Evolutionary conservation across 805 yeast genomes (phyloP).

Genomic region (Alloascoidea hylecoeti): DNA sequence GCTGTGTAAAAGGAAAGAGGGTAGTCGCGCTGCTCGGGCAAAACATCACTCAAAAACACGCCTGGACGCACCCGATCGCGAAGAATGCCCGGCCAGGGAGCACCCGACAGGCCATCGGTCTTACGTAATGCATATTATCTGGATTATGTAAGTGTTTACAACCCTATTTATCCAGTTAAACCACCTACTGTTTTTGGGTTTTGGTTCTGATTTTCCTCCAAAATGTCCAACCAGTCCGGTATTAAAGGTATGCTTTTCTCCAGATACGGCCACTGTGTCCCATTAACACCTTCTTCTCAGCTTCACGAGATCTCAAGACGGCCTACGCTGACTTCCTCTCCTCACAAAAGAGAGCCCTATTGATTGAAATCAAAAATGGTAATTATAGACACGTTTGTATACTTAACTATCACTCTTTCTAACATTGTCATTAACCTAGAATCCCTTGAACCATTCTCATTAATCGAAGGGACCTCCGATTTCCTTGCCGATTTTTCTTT

Average conservation of each 20-base stretch:
- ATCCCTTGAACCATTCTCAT: slow-evolving; percentile 19
- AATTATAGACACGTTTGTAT: not conserved
- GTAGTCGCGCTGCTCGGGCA: no score
- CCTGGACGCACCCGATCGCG: no score
- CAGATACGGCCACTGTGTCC: slow-evolving; percentile 12
- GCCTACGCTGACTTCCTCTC: slow-evolving; percentile 28
- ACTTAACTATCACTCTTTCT: not conserved
- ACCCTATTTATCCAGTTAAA: no score
- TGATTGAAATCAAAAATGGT: slow-evolving; percentile 22
- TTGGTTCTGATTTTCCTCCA: not conserved
- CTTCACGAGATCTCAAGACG: slow-evolving; percentile 28
- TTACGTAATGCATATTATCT: no score
- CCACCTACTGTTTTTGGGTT: no score
- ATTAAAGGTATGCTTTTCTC: slow-evolving; percentile 25
- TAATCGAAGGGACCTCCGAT: slow-evolving; percentile 16
- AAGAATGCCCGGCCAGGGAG: no score
- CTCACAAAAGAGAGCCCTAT: slow-evolving; percentile 19
- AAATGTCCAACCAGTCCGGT: slow-evolving; percentile 62
- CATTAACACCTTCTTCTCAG: slow-evolving; percentile 12
- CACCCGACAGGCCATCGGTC: no score
- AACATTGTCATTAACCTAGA: slow-evolving; percentile 6
- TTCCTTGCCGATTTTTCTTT: slow-evolving; percentile 21
- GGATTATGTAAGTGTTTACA: no score
- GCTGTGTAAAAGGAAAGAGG: no score
- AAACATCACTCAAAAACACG: no score